phyloP scores from a whole-genome alignment of 805 yeast genomes.

The Saccharomycopsis schoenii region DNA sequence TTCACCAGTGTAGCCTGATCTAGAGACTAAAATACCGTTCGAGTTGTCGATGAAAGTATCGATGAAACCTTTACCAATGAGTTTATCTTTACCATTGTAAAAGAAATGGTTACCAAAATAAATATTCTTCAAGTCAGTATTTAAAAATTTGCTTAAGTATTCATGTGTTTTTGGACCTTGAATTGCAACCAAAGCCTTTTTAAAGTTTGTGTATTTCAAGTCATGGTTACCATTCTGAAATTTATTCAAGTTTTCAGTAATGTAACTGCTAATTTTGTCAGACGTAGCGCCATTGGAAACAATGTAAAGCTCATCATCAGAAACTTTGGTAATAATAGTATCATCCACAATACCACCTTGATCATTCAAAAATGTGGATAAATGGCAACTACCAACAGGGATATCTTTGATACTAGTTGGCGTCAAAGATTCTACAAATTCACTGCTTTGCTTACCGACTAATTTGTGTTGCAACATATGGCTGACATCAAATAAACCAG shows the following conservation, averaged over 20 bases:
- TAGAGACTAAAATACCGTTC: constrained; percentile 61
- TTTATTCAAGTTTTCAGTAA: constrained; percentile 39
- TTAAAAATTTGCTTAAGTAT: constrained; percentile 54
- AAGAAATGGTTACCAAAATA: constrained; percentile 65
- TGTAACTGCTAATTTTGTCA: constrained; percentile 63
- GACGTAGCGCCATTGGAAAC: constrained; percentile 97
- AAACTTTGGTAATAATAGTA: constrained; percentile 74
- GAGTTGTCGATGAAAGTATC: constrained; percentile 30
- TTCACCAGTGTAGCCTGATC: constrained; percentile 98
- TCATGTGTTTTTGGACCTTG: constrained; percentile 87
- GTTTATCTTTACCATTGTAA: constrained; percentile 21
- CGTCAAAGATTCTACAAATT: constrained; percentile 69
- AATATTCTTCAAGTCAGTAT: constrained; percentile 45
- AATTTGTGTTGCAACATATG: constrained; percentile 93
- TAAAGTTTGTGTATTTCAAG: constrained; percentile 23
- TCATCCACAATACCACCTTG: constrained; percentile 89
- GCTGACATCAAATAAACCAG: constrained; percentile 92
- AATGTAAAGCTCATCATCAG: constrained; percentile 55
- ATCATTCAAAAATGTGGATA: constrained; percentile 62
- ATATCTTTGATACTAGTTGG: constrained; percentile 67
- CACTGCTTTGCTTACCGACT: constrained; percentile 55
- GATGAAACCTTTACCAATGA: constrained; percentile 19
- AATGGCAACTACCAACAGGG: constrained; percentile 50
- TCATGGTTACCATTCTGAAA: constrained; percentile 27
- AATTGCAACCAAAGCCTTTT: constrained; percentile 63